Base-by-base conservation (phyloP, 1,284 basidiomycete species). In the Entoloma clypeatum region DNA sequence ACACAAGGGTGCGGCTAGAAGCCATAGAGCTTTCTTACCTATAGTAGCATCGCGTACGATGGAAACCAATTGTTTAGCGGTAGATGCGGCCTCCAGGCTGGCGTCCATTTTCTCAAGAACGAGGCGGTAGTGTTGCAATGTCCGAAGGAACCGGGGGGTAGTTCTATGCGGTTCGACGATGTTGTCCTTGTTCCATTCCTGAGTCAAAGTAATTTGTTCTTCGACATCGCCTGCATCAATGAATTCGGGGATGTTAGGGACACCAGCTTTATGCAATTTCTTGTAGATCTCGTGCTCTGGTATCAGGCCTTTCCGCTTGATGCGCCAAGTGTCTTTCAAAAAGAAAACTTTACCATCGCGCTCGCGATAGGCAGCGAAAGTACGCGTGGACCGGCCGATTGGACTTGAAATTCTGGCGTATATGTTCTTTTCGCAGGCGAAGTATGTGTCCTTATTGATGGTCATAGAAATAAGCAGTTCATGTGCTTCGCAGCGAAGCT, bases 251-350 rank as follows among this genome's bases (percentile, higher is more conserved):
- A 38, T 44, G 17, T 38, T 17, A 11, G 19, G 26, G n/a, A 30
- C 36, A 23, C 21, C 16, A 4, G 21, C 6, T 2, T 23, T 22
- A 9, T 29, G 18, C 7, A 49, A 37, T 24, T 34, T 44, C 16
- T 17, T 4, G 8, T 43, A 48, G n/a, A 32, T 39, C 17, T 45
- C 18, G 22, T 51, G 41, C 33, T 49, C 41, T 1, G 41, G 41
- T 9, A 26, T 33, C 7, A 38, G 18, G n/a, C 13, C 30, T 13
- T 16, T 7, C 3, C 26, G 18, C 14, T 35, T 11, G 7, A 41
- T 9, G 18, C 41, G 41, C 47, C 49, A 51, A 3, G 36, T 44
- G 18, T 44, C 38, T 35, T 51, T 49, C 2, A 44, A 24, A 10
- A 43, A 36, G 11, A 51, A 41, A 5, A 43, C 7, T 23, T 34